phyloP scores from a whole-genome alignment of 176 grass and related monocot genomes.

The Triticum monococcum region DNA sequence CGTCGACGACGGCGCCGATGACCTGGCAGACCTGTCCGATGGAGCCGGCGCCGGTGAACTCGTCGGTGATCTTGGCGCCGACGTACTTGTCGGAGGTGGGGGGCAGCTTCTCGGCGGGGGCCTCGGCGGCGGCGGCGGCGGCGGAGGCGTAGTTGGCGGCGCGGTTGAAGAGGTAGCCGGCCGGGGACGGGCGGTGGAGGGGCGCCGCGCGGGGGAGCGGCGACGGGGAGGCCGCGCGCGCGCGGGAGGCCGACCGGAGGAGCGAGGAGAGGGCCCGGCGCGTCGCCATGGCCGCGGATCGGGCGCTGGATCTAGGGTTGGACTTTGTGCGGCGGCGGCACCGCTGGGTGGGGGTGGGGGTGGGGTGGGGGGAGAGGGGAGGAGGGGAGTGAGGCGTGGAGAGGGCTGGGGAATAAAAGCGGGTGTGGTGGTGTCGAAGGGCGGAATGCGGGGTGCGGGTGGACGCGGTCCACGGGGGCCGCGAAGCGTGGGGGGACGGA shows the following conservation, averaged over 20 bases:
- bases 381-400: conserved; percentile 10
- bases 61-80: conserved; percentile 87
- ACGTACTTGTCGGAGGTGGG: conserved; percentile 28
- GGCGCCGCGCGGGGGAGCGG: conserved; percentile 40
- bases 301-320: conserved; percentile 56
- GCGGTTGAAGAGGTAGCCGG: conserved; percentile 66
- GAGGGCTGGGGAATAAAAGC: conserved; percentile 23
- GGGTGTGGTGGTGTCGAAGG: conserved; percentile 43
- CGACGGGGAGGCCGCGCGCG: conserved; percentile 51
- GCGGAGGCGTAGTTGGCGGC: conserved; percentile 62
- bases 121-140: conserved; percentile 27
- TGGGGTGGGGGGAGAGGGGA: neutral
- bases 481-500: conserved; percentile 1
- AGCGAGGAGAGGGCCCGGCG: conserved; percentile 77
- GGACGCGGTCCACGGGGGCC: conserved; percentile 33
- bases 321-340: conserved; percentile 53
- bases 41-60: conserved; percentile 93
- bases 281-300: conserved; percentile 74
- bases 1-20: conserved; percentile 96
- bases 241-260: conserved; percentile 53
- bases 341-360: neutral
- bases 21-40: conserved; percentile 94
- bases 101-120: conserved; percentile 7
- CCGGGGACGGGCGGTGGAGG: conserved; percentile 57
- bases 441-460: conserved; percentile 11